These are phyloP conservation scores for Tolypocladium pustulatum DNA, from an alignment of 2,329 filamentous ascomycete genomes.

Conservation along the genomic window DNA sequence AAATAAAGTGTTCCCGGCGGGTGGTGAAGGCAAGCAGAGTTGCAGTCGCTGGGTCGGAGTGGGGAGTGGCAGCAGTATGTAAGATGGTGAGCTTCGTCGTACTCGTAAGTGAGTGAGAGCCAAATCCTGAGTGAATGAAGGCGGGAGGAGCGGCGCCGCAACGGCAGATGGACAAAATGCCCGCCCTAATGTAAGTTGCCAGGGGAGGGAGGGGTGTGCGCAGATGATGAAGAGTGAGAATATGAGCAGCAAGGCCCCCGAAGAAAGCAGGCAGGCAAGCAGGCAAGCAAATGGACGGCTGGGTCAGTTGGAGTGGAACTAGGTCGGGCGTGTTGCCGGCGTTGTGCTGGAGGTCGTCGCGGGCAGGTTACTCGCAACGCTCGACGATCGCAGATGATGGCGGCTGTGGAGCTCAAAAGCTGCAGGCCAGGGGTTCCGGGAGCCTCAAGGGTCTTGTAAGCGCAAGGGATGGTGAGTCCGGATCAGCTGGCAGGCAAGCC, in stretches of 20 bases:
- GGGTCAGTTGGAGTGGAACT: not conserved
- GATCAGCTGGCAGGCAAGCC: not conserved
- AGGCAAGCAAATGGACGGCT: not conserved
- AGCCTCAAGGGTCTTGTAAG: not conserved
- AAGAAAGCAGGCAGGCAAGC: not conserved
- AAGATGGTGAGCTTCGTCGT: not conserved
- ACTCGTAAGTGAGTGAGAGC: not conserved
- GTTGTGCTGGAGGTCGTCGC: not conserved
- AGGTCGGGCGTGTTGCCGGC: not conserved
- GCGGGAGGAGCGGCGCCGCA: not conserved
- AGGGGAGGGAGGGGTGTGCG: not conserved
- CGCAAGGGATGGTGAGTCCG: not conserved
- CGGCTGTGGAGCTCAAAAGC: not conserved
- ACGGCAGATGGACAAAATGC: slow-evolving; percentile 2
- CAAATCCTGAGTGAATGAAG: not conserved
- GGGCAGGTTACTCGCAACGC: not conserved
- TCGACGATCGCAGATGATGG: not conserved
- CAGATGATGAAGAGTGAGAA: not conserved
- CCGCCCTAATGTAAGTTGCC: not conserved
- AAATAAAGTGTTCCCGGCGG: not conserved
- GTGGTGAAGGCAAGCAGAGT: not conserved
- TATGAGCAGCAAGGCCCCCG: not conserved
- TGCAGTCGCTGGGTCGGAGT: not conserved
- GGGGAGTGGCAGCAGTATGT: not conserved
- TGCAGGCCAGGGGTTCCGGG: not conserved